These are phyloP conservation scores for Hypoxylon sp. DNA, from an alignment of 2,329 filamentous ascomycete genomes.

Conservation along the genomic window DNA sequence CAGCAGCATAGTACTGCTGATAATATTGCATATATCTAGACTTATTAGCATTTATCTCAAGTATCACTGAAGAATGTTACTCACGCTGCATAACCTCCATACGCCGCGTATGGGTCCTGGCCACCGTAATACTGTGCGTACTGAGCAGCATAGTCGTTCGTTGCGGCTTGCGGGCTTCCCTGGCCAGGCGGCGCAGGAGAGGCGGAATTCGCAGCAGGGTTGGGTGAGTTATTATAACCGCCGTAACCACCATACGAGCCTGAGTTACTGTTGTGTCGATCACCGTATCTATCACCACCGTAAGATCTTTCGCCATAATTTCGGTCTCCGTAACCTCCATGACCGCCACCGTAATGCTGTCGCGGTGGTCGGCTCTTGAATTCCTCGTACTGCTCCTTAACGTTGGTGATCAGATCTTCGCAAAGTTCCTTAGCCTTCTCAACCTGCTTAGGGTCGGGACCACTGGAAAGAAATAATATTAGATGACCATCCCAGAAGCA, in stretches of 20 bases:
- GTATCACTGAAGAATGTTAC: slow-evolving; percentile 39
- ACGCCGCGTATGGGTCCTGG: slow-evolving; percentile 86
- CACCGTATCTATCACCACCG: slow-evolving; percentile 44
- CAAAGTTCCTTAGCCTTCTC: slow-evolving; percentile 88
- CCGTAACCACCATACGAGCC: slow-evolving; percentile 46
- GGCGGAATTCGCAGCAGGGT: slow-evolving; percentile 50
- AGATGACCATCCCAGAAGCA: background rate
- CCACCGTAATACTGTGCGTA: slow-evolving; percentile 83
- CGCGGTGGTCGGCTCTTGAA: slow-evolving; percentile 86
- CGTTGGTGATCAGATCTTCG: slow-evolving; percentile 84
- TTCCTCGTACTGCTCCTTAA: slow-evolving; percentile 87
- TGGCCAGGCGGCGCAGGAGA: slow-evolving; percentile 54
- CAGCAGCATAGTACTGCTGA: slow-evolving; percentile 71
- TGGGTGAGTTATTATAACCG: slow-evolving; percentile 51
- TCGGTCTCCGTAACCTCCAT: slow-evolving; percentile 53
- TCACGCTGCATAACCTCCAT: slow-evolving; percentile 85
- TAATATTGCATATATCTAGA: slow-evolving; percentile 73
- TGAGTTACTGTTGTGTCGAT: slow-evolving; percentile 47
- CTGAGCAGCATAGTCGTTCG: slow-evolving; percentile 74
- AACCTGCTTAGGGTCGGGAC: slow-evolving; percentile 87
- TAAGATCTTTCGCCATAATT: slow-evolving; percentile 47
- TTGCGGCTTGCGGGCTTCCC: slow-evolving; percentile 50
- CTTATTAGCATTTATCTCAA: slow-evolving; percentile 31
- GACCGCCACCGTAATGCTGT: slow-evolving; percentile 61
- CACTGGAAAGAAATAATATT: slow-evolving; percentile 62